A percentile compares a stretch with the other conserved stretches of the same genome.
These are phyloP conservation scores for Volvox africanus DNA, from an alignment of 139 green algal genomes.

Conservation along the genomic window DNA sequence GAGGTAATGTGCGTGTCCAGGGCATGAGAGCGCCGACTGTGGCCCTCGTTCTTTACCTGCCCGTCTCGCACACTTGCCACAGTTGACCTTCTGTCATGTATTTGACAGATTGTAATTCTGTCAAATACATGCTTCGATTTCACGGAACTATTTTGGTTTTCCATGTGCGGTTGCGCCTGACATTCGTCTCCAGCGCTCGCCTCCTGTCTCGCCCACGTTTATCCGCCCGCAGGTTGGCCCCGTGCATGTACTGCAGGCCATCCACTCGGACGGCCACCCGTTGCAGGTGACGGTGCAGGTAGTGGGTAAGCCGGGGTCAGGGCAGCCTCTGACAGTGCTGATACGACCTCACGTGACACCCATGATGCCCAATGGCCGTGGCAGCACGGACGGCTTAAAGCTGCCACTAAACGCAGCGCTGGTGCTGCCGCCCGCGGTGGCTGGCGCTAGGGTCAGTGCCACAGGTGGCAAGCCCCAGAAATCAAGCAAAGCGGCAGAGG, in stretches of 20 bases:
- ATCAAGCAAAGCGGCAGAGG: background rate
- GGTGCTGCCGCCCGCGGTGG: background rate
- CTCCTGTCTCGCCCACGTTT: no score
- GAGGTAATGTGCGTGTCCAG: no score
- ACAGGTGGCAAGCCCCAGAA: background rate
- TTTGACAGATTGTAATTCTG: no score
- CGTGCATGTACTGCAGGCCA: slow-evolving; percentile 9
- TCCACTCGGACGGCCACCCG: slow-evolving; percentile 24
- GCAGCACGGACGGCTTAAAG: background rate
- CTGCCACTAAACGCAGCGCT: background rate
- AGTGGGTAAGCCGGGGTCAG: background rate
- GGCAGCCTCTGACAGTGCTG: background rate
- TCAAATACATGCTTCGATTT: no score
- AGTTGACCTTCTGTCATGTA: no score
- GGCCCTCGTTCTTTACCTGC: no score
- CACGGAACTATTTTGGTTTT: no score
- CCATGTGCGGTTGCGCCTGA: no score
- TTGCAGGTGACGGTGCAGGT: slow-evolving; percentile 8
- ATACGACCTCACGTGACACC: slow-evolving; percentile 2
- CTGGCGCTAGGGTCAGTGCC: background rate
- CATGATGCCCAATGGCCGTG: background rate
- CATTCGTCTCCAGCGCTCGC: no score
- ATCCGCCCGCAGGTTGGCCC: slow-evolving; percentile 13
- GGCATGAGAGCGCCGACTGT: no score
- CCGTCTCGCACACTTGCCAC: no score